These are phyloP conservation scores for Pichia exigua DNA, from an alignment of 805 yeast genomes.

Conservation along the genomic window DNA sequence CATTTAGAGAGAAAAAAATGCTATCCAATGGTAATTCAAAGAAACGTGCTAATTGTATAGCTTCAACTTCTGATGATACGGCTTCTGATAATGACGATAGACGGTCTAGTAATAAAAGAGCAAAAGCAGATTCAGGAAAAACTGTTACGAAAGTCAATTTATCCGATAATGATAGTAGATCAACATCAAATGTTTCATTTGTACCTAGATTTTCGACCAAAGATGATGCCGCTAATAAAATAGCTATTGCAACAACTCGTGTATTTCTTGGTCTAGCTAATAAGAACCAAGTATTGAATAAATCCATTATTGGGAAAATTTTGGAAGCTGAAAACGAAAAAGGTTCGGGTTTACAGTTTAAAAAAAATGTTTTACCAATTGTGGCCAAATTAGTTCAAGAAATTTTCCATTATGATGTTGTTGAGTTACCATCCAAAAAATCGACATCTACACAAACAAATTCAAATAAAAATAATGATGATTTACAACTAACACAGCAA, in stretches of 20 bases:
- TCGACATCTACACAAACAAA: background rate
- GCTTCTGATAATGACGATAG: background rate
- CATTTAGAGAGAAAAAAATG: background rate
- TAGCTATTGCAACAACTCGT: slow-evolving; percentile 22
- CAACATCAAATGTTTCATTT: background rate
- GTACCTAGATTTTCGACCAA: background rate
- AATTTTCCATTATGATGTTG: slow-evolving; percentile 22
- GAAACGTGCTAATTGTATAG: too few species aligned
- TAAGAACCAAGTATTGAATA: slow-evolving; percentile 23
- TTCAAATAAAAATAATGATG: background rate
- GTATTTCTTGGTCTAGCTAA: slow-evolving; percentile 23
- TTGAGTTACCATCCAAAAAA: slow-evolving; percentile 17
- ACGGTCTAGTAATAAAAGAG: background rate
- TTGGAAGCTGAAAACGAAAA: slow-evolving; percentile 25
- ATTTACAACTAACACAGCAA: background rate
- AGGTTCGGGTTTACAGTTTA: slow-evolving; percentile 23
- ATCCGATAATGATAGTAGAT: background rate
- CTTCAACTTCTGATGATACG: background rate
- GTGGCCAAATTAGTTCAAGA: slow-evolving; percentile 11
- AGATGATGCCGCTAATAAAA: slow-evolving; percentile 15
- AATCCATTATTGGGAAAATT: slow-evolving; percentile 20
- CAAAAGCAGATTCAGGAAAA: background rate
- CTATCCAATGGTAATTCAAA: background rate
- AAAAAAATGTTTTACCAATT: slow-evolving; percentile 18
- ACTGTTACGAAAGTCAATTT: background rate